Evolutionary conservation across 768 basidiomycete genomes (phyloP), one percentile per base, ranked within the genome.

Genomic region (Naganishia vishniacii): DNA sequence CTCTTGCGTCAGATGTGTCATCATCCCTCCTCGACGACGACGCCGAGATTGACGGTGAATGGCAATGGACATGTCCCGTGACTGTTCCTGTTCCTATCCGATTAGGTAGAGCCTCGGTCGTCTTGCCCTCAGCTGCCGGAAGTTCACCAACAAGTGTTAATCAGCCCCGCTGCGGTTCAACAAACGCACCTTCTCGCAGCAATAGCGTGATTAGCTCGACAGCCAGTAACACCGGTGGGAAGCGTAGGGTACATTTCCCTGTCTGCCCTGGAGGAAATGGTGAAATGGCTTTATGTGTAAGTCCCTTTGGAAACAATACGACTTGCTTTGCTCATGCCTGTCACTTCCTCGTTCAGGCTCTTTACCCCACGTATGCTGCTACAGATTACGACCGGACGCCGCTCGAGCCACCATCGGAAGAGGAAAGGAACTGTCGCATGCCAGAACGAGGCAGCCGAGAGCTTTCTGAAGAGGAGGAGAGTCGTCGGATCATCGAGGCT

Each of bases 321-420:
- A 4, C 20, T 46, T 29, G 23, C 8, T 31, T 5, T 40, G 16
- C 45, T 32, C 9, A 31, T 12, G 8, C 5, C 13, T 48, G 25
- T 8, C 37, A 20, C 44, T 34, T 34, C 32, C 11, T 23, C 26
- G 26, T 1, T 60, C 60, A 75, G 75, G 69, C 73, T n/a, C 71
- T 72, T 61, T 79, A 80, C 72, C 70, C 73, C 31, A 81, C 82
- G 16, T 75, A 82, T 72, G 80, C 80, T 4, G 67, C 81, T 34
- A 71, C 79, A 37, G 73, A 79, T 8, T 91, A 91, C 78, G 88
- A 91, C 80, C 86, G 89, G 64, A 83, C 86, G 3, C 88, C 88
- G 65, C 87, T 91, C 73, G 72, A 82, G 25, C 85, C 86, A 32
- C 77, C 77, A 12, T 67, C 69, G 2, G 69, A 67, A 32, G 75